phyloP scores from a whole-genome alignment of 106 monocot genomes.

The Xerophyta viscosa region DNA sequence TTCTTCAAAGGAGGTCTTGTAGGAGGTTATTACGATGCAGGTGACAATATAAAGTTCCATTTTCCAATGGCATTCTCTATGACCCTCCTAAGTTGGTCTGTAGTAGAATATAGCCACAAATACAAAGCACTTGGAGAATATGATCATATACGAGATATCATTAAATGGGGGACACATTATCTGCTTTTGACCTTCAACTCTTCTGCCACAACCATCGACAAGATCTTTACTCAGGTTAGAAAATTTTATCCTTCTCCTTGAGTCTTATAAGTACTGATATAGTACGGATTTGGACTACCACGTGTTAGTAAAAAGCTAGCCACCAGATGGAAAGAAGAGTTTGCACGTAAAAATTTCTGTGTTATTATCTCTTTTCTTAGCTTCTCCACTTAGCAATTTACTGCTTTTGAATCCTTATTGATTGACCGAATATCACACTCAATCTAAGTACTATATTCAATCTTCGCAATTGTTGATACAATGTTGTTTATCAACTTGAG shows the following conservation, averaged over 20 bases:
- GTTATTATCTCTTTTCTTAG: too few relatives aligned
- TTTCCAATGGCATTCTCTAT: constrained; percentile 99
- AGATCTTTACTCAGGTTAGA: constrained; percentile 23
- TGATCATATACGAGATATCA: constrained; percentile 33
- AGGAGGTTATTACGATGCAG: constrained; percentile 96
- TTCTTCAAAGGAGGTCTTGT: constrained; percentile 82
- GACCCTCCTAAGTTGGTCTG: constrained; percentile 87
- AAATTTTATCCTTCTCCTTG: too few relatives aligned
- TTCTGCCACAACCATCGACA: constrained; percentile 27
- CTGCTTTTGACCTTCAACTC: constrained; percentile 46
- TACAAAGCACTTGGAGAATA: constrained; percentile 38
- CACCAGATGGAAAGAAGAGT: too few relatives aligned
- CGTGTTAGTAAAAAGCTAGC: too few relatives aligned
- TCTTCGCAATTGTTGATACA: too few relatives aligned
- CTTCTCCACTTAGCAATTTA: too few relatives aligned
- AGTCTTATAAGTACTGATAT: too few relatives aligned
- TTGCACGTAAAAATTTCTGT: too few relatives aligned
- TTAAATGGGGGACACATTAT: constrained; percentile 48
- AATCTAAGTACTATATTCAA: too few relatives aligned
- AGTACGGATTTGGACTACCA: background rate
- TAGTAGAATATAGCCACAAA: constrained; percentile 63
- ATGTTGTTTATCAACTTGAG: too few relatives aligned
- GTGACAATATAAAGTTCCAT: constrained; percentile 96
- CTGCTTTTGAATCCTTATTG: too few relatives aligned
- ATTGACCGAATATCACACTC: too few relatives aligned